Base-by-base conservation (phyloP, 2,329 filamentous ascomycete genomes). In the Aureobasidium uvarum region DNA sequence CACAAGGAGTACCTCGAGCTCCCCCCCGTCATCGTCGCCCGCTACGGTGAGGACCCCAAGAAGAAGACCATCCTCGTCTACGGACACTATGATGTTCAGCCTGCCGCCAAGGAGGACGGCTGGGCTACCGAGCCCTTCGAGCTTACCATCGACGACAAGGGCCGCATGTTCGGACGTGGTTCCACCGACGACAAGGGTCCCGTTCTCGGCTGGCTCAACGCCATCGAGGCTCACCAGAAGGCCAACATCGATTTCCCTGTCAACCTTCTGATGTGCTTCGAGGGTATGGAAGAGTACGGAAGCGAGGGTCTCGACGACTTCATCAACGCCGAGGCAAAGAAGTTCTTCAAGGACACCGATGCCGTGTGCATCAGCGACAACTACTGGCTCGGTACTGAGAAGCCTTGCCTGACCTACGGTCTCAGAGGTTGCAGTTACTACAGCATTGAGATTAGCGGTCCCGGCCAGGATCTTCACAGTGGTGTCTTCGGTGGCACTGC, bases 271-370 rank as follows among this genome's bases (percentile, higher is more conserved):
- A 98, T 97, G 91, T 99, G 95, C 83, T 98, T 99, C 72, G 95
- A 99, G 83, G 95, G 95, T 56, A 99, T 99, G 95, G 95, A 99
- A 81, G 95, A 99, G 81, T 96, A 96, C 77, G 95, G 95, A 59
- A 97, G 93, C 0, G 94, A 98, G 77, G 95, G 95, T 43, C 84
- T 99, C 64, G 95, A 99, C 74, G 94, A 96, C 72, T 90, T 98
- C 70, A 97, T 99, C 79, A 84, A 90, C 71, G 88, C 86, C 54
- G 95, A 99, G 81, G 92, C 90, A 70, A 92, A 96, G 81, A 90
- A 91, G 73, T 98, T 89, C 83, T 99, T 99, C 82, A 92, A 92
- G 74, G 94, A 97, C 73, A 88, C 92, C 41, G 95, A 99, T 71
- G 95, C 93, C 6, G 92, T 98, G 67, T 99, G 95, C 81, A 99